Evolutionary conservation across 1,284 basidiomycete species (phyloP).

Genomic region (Cutaneotrichosporon cyanovorans): DNA sequence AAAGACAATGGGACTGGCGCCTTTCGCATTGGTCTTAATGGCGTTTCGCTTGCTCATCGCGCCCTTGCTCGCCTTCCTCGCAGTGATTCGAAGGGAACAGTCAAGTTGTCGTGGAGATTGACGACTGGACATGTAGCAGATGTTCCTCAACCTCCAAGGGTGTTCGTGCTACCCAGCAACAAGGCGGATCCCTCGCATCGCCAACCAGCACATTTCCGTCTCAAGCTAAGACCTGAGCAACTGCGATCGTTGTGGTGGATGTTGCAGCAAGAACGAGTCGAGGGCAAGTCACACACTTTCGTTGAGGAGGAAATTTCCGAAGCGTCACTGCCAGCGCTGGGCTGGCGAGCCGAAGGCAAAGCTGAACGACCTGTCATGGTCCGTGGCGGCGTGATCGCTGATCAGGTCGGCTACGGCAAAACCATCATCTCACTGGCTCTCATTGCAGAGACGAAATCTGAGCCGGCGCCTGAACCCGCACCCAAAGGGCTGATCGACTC

Average conservation of each 20-base stretch:
- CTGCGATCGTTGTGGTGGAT: conserved; percentile 89
- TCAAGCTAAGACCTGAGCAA: conserved; percentile 72
- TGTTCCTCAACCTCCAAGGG: conserved; percentile 49
- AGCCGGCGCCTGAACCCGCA: conserved; percentile 50
- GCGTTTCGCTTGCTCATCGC: conserved; percentile 77
- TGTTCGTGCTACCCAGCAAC: conserved; percentile 66
- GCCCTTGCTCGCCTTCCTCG: conserved; percentile 70
- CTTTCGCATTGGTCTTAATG: conserved; percentile 79
- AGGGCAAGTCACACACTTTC: conserved; percentile 59
- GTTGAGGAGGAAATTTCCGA: conserved; percentile 91
- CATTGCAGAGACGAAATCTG: conserved; percentile 55
- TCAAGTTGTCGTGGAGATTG: conserved; percentile 67
- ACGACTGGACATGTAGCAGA: conserved; percentile 52
- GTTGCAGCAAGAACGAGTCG: conserved; percentile 65
- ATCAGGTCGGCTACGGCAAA: conserved; percentile 94
- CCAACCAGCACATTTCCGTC: conserved; percentile 69
- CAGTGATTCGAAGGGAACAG: conserved; percentile 50
- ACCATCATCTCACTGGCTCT: conserved; percentile 89
- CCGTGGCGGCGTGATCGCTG: conserved; percentile 85
- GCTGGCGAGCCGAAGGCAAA: conserved; percentile 88
- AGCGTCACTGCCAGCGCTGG: conserved; percentile 71
- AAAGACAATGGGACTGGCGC: conserved; percentile 57
- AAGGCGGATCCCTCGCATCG: conserved; percentile 62
- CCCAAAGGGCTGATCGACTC: conserved; percentile 51
- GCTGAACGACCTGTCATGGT: conserved; percentile 68